Evolutionary conservation across 495 filamentous ascomycete genomes (phyloP), one percentile per base, ranked within the genome.

Genomic region (Penicillium pancosmium): DNA sequence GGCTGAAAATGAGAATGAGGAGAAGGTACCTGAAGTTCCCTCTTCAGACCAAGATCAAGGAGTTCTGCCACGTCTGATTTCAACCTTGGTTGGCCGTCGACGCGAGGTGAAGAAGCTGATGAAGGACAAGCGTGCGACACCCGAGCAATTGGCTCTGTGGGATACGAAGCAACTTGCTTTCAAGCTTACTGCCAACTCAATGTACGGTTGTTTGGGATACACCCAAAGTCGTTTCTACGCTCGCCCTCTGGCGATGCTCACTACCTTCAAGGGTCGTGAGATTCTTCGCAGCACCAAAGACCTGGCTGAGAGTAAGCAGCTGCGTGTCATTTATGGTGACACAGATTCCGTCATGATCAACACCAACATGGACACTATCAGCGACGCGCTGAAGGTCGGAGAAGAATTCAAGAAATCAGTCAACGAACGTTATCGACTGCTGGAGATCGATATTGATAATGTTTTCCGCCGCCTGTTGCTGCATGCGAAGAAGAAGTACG

Each of bases 311-410:
- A 89, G 84, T 56, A 92, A 88, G 50, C 84, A 89, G 40, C 82
- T 98, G 48, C 86, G 90, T 60, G 94, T 98, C 71, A 96, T 98
- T 56, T 98, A 98, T 68, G 94, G 94, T 75, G 94, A 98, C 76
- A 98, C 94, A 21, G 94, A 98, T 71, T 98, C 94, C 21, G 94
- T 98, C 75, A 98, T 98, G 94, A 97, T 98, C 75, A 98, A 98
- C 66, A 96, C 94, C 49, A 97, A 97, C 71, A 91, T 91, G 50
- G 91, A 97, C 68, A 96, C 90, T 55, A 90, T 98, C 31, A 87
- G 89, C 31, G 93, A 96, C 62, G 93, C 94, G 15, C 72, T 97
- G 35, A 91, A 92, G 66, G 86, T 98, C 51, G 95, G 95, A 40
- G 85, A 86, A 55, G 88, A 91, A 50, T 90, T 91, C 73, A 91